Evolutionary conservation across 2,329 filamentous ascomycete species (phyloP).

Genomic region (Ophiostoma fasciatum): DNA sequence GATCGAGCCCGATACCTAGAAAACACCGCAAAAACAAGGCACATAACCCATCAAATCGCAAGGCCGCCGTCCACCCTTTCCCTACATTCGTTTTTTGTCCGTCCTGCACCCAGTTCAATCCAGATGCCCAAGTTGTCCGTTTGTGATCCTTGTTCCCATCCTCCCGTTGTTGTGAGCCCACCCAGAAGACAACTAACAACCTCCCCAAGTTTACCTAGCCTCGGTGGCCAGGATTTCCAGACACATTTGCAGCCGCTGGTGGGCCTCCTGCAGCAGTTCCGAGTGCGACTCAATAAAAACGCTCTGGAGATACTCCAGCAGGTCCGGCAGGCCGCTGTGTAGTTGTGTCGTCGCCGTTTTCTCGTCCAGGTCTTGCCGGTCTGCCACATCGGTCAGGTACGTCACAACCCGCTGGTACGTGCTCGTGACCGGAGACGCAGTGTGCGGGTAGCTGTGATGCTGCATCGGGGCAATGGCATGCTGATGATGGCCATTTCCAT

Average conservation of each 20-base stretch:
- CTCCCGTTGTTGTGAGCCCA: no score
- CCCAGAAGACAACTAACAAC: background rate
- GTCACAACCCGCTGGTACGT: constrained; percentile 22
- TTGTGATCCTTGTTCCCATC: no score
- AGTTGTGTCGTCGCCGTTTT: constrained; percentile 47
- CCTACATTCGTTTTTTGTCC: no score
- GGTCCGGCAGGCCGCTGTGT: constrained; percentile 42
- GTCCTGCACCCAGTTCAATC: no score
- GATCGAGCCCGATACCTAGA: no score
- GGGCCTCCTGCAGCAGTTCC: constrained; percentile 84
- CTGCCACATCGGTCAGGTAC: constrained; percentile 47
- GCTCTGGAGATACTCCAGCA: constrained; percentile 68
- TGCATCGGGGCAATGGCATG: background rate
- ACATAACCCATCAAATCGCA: no score
- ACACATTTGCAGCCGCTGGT: constrained; percentile 60
- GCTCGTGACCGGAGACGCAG: background rate
- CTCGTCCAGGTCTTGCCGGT: constrained; percentile 54
- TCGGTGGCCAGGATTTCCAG: no score
- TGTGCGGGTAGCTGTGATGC: background rate
- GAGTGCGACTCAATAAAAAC: constrained; percentile 73
- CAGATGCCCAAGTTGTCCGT: no score
- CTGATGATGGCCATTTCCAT: no score
- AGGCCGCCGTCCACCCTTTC: no score
- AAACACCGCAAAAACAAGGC: no score
- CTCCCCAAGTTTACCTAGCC: constrained; percentile 39